These are phyloP conservation scores for Teratosphaeria epicoccoides DNA, from an alignment of 2,329 filamentous ascomycete species.

Conservation along the genomic window DNA sequence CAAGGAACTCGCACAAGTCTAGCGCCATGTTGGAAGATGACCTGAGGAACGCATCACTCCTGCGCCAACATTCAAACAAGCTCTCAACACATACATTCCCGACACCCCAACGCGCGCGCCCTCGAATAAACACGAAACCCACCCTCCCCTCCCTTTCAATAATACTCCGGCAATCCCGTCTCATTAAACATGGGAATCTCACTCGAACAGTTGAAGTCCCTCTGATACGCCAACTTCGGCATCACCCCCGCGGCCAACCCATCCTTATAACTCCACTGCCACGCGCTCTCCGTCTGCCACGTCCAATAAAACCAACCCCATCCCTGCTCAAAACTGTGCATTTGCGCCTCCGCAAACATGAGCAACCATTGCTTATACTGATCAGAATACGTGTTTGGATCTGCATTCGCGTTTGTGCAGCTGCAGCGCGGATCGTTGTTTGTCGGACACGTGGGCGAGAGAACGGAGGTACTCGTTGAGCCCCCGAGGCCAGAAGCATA, in stretches of 20 bases:
- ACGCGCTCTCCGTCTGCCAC: conserved; percentile 77
- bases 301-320: conserved; percentile 99
- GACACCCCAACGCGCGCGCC: too few relatives aligned
- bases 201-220: conserved; percentile 32
- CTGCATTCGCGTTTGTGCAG: conserved; percentile 67
- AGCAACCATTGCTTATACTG: conserved; percentile 76
- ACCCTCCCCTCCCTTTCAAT: too few relatives aligned
- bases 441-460: conserved; percentile 66
- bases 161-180: conserved; percentile 35
- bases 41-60: too few relatives aligned
- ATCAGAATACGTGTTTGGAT: conserved; percentile 54
- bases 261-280: conserved; percentile 86
- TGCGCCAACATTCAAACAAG: too few relatives aligned
- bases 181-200: conserved; percentile 31
- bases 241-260: conserved; percentile 69
- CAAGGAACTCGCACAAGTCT: too few relatives aligned
- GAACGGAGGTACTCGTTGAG: conserved; percentile 44
- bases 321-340: conserved; percentile 82
- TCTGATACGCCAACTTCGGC: conserved; percentile 43
- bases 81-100: too few relatives aligned
- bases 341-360: conserved; percentile 91
- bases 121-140: too few relatives aligned
- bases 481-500: conserved; percentile 40
- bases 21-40: too few relatives aligned
- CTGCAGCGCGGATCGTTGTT: conserved; percentile 52